Conservation (phyloP, 2,329 filamentous ascomycete genomes). For the Huntiella abstrusa region DNA sequence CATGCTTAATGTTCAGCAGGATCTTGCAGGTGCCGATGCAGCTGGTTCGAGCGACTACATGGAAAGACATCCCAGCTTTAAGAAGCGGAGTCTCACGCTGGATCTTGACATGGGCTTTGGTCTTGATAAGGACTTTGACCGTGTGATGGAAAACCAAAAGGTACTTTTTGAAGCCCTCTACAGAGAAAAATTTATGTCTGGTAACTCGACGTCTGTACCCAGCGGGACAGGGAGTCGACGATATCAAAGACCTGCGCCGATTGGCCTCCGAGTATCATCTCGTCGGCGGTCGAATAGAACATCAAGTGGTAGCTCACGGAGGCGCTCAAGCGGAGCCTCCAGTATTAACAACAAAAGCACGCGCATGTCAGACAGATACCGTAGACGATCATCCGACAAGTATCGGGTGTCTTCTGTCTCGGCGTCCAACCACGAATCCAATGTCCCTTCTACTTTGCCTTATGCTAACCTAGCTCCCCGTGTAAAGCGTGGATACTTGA, state of each 20-base stretch:
- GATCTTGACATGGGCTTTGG: slow-evolving; percentile 70
- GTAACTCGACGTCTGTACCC: too few relatives aligned
- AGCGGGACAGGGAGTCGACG: too few relatives aligned
- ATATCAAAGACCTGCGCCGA: slow-evolving; percentile 3
- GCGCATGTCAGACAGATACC: too few relatives aligned
- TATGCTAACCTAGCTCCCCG: slow-evolving; percentile 42
- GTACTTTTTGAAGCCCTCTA: slow-evolving; percentile 37
- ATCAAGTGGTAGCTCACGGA: slow-evolving; percentile 1
- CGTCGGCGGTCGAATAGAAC: not conserved
- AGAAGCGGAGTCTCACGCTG: slow-evolving; percentile 66
- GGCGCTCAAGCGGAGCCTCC: not conserved
- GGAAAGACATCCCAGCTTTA: slow-evolving; percentile 52
- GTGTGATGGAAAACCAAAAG: slow-evolving; percentile 94
- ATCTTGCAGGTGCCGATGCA: slow-evolving; percentile 19
- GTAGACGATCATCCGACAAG: too few relatives aligned
- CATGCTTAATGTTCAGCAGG: slow-evolving; percentile 27
- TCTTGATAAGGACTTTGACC: slow-evolving; percentile 80
- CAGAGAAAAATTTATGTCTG: not conserved
- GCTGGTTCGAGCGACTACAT: slow-evolving; percentile 22
- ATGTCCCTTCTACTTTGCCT: slow-evolving; percentile 10
- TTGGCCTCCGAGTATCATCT: not conserved
- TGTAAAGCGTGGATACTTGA: slow-evolving; percentile 88
- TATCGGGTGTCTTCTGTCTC: too few relatives aligned
- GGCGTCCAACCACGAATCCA: not conserved
- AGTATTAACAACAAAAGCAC: not conserved